phyloP scores from a whole-genome alignment of 2,329 filamentous ascomycete genomes.

The Hymenoscyphus linearis region DNA sequence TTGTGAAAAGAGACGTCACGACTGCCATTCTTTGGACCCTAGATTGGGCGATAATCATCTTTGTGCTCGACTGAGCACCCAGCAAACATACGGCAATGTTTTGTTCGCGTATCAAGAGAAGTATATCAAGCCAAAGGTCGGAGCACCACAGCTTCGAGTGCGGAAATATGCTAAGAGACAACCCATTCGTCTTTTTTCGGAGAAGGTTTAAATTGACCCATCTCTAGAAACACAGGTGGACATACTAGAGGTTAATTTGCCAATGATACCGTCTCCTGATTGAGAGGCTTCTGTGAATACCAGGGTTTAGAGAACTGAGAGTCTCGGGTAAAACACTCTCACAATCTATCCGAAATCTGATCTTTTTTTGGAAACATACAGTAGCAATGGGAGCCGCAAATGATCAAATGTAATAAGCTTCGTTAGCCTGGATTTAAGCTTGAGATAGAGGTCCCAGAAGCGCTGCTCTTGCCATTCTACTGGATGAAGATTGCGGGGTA shows the following conservation, averaged over 20 bases:
- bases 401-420: not conserved
- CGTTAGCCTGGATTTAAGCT: not conserved
- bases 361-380: too few relatives aligned
- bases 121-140: not conserved
- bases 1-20: not conserved
- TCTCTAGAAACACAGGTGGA: too few relatives aligned
- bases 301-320: too few relatives aligned
- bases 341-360: too few relatives aligned
- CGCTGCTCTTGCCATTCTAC: not conserved
- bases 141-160: not conserved
- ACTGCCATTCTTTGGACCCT: not conserved
- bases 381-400: not conserved
- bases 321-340: too few relatives aligned
- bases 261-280: too few relatives aligned
- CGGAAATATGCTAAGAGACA: not conserved
- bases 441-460: not conserved
- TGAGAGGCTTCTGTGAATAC: too few relatives aligned
- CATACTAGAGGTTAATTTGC: too few relatives aligned
- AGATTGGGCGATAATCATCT: not conserved
- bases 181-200: too few relatives aligned
- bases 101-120: constrained; percentile 1
- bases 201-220: too few relatives aligned
- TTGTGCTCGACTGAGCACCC: not conserved
- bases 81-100: not conserved
- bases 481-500: not conserved